Evolutionary conservation across 225 moss, liverwort and hornwort species (phyloP).

Genomic region (Marchantia paleacea): DNA sequence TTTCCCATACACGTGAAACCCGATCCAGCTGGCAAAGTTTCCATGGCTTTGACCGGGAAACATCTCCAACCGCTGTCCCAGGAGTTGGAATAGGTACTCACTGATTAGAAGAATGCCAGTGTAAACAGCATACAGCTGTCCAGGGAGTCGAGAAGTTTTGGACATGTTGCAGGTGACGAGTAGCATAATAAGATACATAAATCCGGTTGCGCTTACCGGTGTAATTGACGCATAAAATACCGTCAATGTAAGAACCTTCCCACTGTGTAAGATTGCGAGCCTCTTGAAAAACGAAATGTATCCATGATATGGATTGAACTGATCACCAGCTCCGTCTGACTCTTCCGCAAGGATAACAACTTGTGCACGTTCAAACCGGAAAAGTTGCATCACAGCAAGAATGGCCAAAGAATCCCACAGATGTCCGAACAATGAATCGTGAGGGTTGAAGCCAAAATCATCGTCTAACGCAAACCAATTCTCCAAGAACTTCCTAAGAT

Average conservation of each 20-base stretch:
- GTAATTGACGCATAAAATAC: slow-evolving; percentile 82
- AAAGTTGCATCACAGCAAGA: slow-evolving; percentile 82
- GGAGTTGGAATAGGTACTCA: slow-evolving; percentile 92
- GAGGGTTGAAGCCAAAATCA: slow-evolving; percentile 75
- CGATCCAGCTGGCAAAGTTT: slow-evolving; percentile 80
- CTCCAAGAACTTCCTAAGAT: slow-evolving; percentile 54
- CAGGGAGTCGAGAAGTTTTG: slow-evolving; percentile 78
- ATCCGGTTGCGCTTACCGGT: slow-evolving; percentile 84
- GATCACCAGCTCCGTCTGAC: slow-evolving; percentile 42
- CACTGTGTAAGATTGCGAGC: slow-evolving; percentile 70
- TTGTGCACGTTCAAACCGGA: slow-evolving; percentile 78
- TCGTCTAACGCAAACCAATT: slow-evolving; percentile 57
- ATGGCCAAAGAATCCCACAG: slow-evolving; percentile 89
- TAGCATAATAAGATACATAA: slow-evolving; percentile 87
- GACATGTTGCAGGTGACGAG: slow-evolving; percentile 89
- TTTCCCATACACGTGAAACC: slow-evolving; percentile 58
- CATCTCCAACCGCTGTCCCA: slow-evolving; percentile 66
- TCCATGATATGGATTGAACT: slow-evolving; percentile 33
- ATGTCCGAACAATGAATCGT: slow-evolving; percentile 67
- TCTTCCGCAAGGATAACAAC: slow-evolving; percentile 40
- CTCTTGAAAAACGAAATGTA: slow-evolving; percentile 56
- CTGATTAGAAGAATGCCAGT: slow-evolving; percentile 57
- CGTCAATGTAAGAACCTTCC: slow-evolving; percentile 70
- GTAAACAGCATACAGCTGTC: slow-evolving; percentile 70
- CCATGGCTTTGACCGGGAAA: slow-evolving; percentile 79